These are phyloP conservation scores for Dendrocalamus sinicus DNA, from an alignment of 176 grass and related monocot species.

Conservation along the genomic window DNA sequence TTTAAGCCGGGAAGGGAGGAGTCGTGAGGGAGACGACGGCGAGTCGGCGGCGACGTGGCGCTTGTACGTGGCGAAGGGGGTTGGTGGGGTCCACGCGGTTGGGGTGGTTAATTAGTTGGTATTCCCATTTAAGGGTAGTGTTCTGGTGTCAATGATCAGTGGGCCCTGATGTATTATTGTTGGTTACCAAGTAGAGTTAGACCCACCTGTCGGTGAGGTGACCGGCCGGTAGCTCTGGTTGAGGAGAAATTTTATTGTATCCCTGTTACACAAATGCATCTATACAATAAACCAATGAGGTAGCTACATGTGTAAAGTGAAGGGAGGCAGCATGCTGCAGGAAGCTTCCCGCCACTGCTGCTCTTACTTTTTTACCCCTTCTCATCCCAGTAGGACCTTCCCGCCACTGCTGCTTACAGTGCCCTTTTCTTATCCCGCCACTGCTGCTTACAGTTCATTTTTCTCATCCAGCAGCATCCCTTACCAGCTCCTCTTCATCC, in stretches of 20 bases:
- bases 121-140: not conserved
- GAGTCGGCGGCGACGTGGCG: constrained; percentile 39
- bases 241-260: too few relatives aligned
- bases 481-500: too few relatives aligned
- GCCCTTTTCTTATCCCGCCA: too few relatives aligned
- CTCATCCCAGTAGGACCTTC: too few relatives aligned
- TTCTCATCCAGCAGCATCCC: too few relatives aligned
- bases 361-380: too few relatives aligned
- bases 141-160: not conserved
- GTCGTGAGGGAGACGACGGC: constrained; percentile 30
- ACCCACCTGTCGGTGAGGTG: constrained; percentile 17
- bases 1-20: constrained; percentile 28
- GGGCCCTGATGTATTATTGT: not conserved
- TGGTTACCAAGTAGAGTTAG: rapidly evolving
- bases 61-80: constrained; percentile 45
- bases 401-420: too few relatives aligned
- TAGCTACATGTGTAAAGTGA: too few relatives aligned
- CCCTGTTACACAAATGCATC: rapidly evolving
- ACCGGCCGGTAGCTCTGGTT: rapidly evolving
- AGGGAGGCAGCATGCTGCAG: too few relatives aligned
- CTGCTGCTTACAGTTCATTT: too few relatives aligned
- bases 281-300: too few relatives aligned
- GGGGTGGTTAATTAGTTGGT: not conserved
- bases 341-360: too few relatives aligned
- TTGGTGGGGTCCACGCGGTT: constrained; percentile 39